Conservation (phyloP, 129 eudicot genomes). For the Mikania micrantha region DNA sequence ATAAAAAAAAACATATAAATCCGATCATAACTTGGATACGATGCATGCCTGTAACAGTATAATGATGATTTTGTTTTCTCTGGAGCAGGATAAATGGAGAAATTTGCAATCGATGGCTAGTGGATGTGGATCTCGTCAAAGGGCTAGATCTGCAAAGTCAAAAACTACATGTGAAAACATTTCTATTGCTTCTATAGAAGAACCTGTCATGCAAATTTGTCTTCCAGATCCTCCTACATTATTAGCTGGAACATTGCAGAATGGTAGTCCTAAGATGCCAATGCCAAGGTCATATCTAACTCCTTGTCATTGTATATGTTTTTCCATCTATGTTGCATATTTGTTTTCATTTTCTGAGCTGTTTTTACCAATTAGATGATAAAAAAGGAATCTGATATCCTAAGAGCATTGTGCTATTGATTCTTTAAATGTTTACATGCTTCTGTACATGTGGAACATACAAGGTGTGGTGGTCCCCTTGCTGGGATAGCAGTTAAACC, state of each 20-base stretch:
- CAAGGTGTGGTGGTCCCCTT: neutral
- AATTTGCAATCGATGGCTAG: slow-evolving; percentile 44
- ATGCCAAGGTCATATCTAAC: slow-evolving; percentile 50
- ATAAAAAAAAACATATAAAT: too few relatives aligned
- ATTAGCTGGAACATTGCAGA: slow-evolving; percentile 21
- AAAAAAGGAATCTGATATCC: slow-evolving; percentile 3
- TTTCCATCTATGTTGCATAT: slow-evolving; percentile 11
- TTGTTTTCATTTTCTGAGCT: neutral
- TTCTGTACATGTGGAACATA: neutral
- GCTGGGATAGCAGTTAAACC: neutral
- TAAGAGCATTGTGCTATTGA: neutral
- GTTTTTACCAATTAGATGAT: too few relatives aligned
- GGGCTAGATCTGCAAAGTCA: slow-evolving; percentile 28
- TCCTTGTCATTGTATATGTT: neutral
- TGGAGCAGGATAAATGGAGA: slow-evolving; percentile 83
- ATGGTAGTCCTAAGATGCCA: slow-evolving; percentile 33
- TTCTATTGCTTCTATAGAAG: neutral
- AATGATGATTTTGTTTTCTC: neutral
- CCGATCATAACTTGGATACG: too few relatives aligned
- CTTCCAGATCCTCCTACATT: slow-evolving; percentile 32
- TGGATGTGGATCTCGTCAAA: slow-evolving; percentile 56
- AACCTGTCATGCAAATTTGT: slow-evolving; percentile 22
- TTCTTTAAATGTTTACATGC: neutral
- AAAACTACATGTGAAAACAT: slow-evolving; percentile 24
- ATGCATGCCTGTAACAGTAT: neutral